Base-by-base conservation (phyloP, 805 yeast species). In the Wickerhamomyces strasburgensis region DNA sequence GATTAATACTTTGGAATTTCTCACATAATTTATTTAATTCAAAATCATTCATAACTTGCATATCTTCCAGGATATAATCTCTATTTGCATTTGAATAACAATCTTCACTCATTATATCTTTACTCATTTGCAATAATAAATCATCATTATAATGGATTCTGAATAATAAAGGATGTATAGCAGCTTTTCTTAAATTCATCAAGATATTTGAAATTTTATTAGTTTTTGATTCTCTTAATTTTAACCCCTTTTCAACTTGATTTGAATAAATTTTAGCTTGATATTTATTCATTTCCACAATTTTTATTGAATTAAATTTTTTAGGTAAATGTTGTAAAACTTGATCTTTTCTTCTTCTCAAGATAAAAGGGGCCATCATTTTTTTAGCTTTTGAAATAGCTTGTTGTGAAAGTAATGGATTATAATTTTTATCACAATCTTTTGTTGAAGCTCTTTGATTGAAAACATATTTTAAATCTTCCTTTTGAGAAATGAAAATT, bases 341-440 rank as follows among this genome's bases (percentile, higher is more conserved):
- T 61, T 90, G 97, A 38, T 76, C 84, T 64, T 93, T 93, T 56
- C 81, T 82, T 58, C 99, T 78, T 61, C 99, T 74, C 52, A 93
- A 66, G 7, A 93, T 90, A 64, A 93, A 93, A 4, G 99, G 99
- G 3, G 94, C 84, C 98, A 93, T 90, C 97, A 93, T 90, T 5
- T 93, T 83, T 58, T 86, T 87, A 4, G 99, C 99, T 55, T 88
- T 84, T 24, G 79, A 72, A 44, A 93, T 88, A 1, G 98, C 94
- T 62, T 90, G 95, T 47, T 82, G 84, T 0, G 97, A 86, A 28
- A 93, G 64, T 29, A 93, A 68, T 2, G 96, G 96, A 48, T 85
- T 84, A 54, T 75, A 82, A 37, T 64, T 62, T 29, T 72, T 71
- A 8, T 64, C 64, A 8, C 48, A 51, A 37, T 65, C 66, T 13